Evolutionary conservation across 2,329 filamentous ascomycete species (phyloP).

Genomic region (Fonsecaea monophora): DNA sequence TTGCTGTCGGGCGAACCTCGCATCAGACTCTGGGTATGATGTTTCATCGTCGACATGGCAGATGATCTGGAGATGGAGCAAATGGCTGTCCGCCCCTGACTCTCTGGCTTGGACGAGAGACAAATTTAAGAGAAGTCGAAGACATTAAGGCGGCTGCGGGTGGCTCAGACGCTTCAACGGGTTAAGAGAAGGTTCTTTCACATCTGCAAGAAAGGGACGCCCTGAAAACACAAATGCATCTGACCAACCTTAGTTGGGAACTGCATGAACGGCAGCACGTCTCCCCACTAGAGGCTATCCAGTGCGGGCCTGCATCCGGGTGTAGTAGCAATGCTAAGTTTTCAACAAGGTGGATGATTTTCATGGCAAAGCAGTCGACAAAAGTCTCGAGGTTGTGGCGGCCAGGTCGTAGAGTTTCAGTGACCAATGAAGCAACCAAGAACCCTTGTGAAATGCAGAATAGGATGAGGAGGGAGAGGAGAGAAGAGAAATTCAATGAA

Average conservation of each 20-base stretch:
- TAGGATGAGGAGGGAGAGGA: background rate
- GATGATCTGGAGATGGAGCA: background rate
- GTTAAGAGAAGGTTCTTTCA: slow-evolving; percentile 2
- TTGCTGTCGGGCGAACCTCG: slow-evolving; percentile 22
- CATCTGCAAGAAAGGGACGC: slow-evolving; percentile 17
- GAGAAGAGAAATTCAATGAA: background rate
- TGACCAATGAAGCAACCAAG: background rate
- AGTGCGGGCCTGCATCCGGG: slow-evolving; percentile 8
- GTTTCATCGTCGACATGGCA: slow-evolving; percentile 9
- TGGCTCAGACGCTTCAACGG: background rate
- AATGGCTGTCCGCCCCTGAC: background rate
- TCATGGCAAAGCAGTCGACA: background rate
- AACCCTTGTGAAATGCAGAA: background rate
- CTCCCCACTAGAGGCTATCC: slow-evolving; percentile 16
- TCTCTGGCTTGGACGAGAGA: background rate
- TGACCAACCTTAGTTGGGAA: slow-evolving; percentile 6
- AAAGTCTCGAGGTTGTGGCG: background rate
- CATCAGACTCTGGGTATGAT: background rate
- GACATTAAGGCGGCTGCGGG: background rate
- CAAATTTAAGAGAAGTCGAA: background rate
- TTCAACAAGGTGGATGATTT: background rate
- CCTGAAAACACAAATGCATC: slow-evolving; percentile 7
- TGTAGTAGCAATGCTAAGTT: background rate
- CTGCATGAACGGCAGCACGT: slow-evolving; percentile 3
- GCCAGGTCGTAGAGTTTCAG: background rate